Conservation (phyloP, 768 basidiomycete species). For the Hydnum rufescens region DNA sequence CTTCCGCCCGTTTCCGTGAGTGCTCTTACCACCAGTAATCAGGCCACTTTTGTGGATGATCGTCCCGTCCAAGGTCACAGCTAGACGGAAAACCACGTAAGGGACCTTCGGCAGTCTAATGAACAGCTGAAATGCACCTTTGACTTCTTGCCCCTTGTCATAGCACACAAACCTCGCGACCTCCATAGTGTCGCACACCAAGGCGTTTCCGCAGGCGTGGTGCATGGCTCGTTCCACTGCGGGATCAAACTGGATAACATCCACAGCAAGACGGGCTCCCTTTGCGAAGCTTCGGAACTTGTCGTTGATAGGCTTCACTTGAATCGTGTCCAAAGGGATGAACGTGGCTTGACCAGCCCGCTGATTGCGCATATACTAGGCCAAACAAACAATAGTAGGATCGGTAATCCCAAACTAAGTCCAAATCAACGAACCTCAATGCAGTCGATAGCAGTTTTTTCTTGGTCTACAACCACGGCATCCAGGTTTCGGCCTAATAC, state of each 20-base stretch:
- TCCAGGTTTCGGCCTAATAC: slow-evolving; percentile 90
- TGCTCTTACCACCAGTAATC: slow-evolving; percentile 85
- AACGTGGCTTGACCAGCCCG: slow-evolving; percentile 93
- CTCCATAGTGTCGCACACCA: slow-evolving; percentile 92
- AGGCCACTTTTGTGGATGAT: slow-evolving; percentile 94
- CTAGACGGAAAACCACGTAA: slow-evolving; percentile 22
- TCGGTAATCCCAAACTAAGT: neutral
- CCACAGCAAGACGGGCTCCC: slow-evolving; percentile 68
- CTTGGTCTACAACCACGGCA: slow-evolving; percentile 88
- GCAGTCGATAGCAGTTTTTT: slow-evolving; percentile 93
- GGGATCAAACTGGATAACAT: slow-evolving; percentile 66
- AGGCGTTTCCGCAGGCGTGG: slow-evolving; percentile 84
- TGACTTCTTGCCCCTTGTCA: slow-evolving; percentile 89
- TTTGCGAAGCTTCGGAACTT: slow-evolving; percentile 85
- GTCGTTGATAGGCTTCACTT: slow-evolving; percentile 83
- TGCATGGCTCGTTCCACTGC: slow-evolving; percentile 87
- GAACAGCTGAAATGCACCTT: slow-evolving; percentile 36
- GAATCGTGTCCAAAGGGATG: slow-evolving; percentile 94
- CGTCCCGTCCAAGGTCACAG: slow-evolving; percentile 91
- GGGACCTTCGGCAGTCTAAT: neutral
- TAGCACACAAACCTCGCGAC: slow-evolving; percentile 80
- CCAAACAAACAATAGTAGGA: neutral
- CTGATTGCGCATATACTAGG: slow-evolving; percentile 82
- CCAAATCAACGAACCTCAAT: slow-evolving; percentile 46
- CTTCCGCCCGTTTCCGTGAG: slow-evolving; percentile 55